Evolutionary conservation across 352 stramenopile species (phyloP), one percentile per base, ranked within the genome.

Genomic region (Globisporangium mamillatum): DNA sequence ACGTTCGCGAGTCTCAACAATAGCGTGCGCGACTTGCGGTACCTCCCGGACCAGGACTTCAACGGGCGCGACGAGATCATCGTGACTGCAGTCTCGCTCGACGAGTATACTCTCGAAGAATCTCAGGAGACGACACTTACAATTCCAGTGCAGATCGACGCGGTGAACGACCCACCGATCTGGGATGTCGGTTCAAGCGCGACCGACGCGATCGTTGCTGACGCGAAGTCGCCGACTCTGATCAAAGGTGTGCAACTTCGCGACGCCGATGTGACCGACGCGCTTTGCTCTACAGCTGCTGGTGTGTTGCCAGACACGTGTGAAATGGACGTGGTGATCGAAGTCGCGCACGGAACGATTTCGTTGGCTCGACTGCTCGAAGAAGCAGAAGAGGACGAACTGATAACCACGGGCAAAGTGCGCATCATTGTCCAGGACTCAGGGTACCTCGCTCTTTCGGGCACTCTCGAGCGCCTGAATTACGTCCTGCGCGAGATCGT

Each of bases 121-220:
- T 81, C 80, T 0, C 64, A 76, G 5, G 57, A 60, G 20, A 76
- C 73, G 29, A 73, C 60, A 0, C 53, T 75, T 0, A 64, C 52
- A 1, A 65, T 92, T 41, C 7, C 25, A 4, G 79, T 93, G 25
- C 58, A 56, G 1, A 66, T 92, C 20, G 62, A 85, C 16, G 64
- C 81, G 0, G 70, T 91, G 2, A 93, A 93, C 60, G 81, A 93
- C 46, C 34, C 75, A 2, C 85, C 85, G 6, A 60, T 80, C 50
- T 93, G 85, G 85, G 44, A 50, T 50, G 18, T 50, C 44, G 18
- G 44, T 50, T 50, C 44, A 22, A 50, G 18, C 18, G 44, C 44
- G 16, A n/a, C 44, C 44, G 81, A 66, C 34, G 53, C 78, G 14
- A 73, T 77, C 25, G 22, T 27, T n/a, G 44, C 68, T 3, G 54